phyloP scores from a whole-genome alignment of 2,329 filamentous ascomycete species.

The Saccharata proteae region DNA sequence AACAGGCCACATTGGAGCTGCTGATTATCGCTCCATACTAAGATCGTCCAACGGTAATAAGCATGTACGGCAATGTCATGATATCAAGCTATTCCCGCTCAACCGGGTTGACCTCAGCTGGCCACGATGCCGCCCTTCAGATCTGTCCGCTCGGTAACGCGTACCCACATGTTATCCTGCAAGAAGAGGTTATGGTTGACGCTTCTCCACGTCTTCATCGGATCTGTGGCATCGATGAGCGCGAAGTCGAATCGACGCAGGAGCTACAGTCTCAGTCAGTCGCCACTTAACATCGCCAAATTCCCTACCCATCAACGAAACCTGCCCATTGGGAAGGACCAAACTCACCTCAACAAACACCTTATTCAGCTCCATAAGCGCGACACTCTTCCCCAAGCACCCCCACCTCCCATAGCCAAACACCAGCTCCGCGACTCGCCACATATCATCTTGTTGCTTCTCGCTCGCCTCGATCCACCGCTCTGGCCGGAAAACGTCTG shows the following conservation, averaged over 20 bases:
- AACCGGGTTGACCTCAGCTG: too few species aligned
- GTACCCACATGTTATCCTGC: conserved; percentile 10
- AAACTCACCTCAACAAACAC: conserved; percentile 29
- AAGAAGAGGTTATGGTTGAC: conserved; percentile 14
- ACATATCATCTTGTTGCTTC: conserved; percentile 24
- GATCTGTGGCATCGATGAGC: conserved; percentile 11
- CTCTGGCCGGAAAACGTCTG: conserved; percentile 36
- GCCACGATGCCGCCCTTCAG: too few species aligned
- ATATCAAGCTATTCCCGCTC: too few species aligned
- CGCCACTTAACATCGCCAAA: not conserved
- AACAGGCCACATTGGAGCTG: too few species aligned
- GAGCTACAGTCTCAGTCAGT: too few species aligned
- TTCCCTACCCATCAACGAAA: not conserved
- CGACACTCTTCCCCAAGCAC: conserved; percentile 23
- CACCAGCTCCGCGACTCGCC: conserved; percentile 20
- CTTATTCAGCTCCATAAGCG: conserved; percentile 27
- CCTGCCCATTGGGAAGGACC: too few species aligned
- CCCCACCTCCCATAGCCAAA: conserved; percentile 25
- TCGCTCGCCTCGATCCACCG: conserved; percentile 31
- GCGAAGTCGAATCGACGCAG: conserved; percentile 21
- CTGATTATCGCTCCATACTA: too few species aligned
- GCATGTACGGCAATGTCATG: too few species aligned
- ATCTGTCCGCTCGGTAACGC: conserved; percentile 7
- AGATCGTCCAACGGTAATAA: too few species aligned
- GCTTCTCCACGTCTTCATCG: conserved; percentile 20